Base-by-base conservation (phyloP, 768 basidiomycete genomes). In the Lentinula aciculospora region DNA sequence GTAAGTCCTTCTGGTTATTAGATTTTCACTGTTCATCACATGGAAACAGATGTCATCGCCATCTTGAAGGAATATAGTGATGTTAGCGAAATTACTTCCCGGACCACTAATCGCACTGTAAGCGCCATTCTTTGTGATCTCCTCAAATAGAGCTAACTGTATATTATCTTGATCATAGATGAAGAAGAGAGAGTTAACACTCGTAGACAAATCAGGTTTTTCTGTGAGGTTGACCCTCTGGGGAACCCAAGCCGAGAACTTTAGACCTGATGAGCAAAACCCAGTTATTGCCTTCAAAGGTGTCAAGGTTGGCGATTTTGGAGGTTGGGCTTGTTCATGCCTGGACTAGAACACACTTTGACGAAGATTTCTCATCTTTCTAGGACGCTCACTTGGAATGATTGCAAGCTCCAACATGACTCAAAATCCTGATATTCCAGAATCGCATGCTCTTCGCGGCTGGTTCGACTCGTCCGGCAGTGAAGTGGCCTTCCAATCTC, bases 241-340 rank as follows among this genome's bases (percentile, higher is more conserved):
- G 97, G 97, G 96, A 23, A 93, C 89, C 69, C 89, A 92, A 69
- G 96, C 96, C 0, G 93, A 98, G 68, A 80, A 81, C 39, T 98
- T 84, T 68, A 69, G 71, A n/a, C 72, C 78, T 4, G 73, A 75
- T 19, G 75, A 79, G 10, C 77, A 77, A 49, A 67, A 79, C 50
- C 84, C 92, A 8, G 85, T 98, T 29, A 80, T 95, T 62, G 96
- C 96, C 3, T 92, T 95, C 81, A 97, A 95, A 72, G 89, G 92
- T 23, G 92, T 93, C 62, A 92, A 88, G 69, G 91, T 98, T 39
- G 87, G 92, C 27, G 96, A 98, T 62, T 99, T 88, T 69, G 86
- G 88, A 65, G 93, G 93, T 84, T 63, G 50, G 74, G 58, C 34
- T 29, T 29, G 28, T 10, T 23, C 3, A 12, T 13, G 36, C 7